Evolutionary conservation across 176 grass and related monocot genomes (phyloP).

Genomic region (Eragrostis nindensis): DNA sequence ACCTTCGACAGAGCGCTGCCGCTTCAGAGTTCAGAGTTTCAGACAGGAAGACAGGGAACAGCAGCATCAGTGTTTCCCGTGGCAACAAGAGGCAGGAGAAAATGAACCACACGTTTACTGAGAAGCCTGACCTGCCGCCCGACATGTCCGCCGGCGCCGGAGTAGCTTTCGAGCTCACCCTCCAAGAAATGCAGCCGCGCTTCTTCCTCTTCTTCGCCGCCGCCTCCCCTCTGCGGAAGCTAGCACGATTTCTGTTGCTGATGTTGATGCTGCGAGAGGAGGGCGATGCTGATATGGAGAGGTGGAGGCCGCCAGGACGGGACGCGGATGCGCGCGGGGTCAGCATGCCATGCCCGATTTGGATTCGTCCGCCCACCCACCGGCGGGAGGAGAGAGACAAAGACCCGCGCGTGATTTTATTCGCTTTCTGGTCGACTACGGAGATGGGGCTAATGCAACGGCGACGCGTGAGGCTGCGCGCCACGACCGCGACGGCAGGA

Average conservation of each 20-base stretch:
- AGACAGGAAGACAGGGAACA: too few species aligned
- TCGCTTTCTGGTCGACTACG: not conserved
- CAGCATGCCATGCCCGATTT: constrained; percentile 26
- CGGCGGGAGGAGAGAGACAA: not conserved
- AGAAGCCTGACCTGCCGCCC: constrained; percentile 14
- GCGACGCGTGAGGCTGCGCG: constrained; percentile 17
- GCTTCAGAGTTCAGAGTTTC: constrained; percentile 31
- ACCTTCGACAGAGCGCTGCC: constrained; percentile 43
- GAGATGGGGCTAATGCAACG: not conserved
- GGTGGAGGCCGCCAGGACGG: not conserved
- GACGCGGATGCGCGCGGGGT: not conserved
- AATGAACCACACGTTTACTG: not conserved
- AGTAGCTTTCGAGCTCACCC: not conserved
- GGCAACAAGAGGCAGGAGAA: not conserved
- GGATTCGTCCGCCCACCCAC: constrained; percentile 2
- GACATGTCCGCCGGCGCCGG: constrained; percentile 18
- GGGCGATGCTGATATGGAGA: constrained; percentile 11
- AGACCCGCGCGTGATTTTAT: not conserved
- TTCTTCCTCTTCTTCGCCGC: not conserved
- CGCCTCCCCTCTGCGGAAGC: not conserved
- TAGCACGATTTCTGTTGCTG: not conserved
- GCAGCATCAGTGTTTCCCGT: not conserved
- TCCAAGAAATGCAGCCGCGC: constrained; percentile 5
- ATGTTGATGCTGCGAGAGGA: not conserved
- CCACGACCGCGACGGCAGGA: not conserved